These are phyloP conservation scores for Taphrina communis DNA, from an alignment of 1,139 yeast genomes.

Conservation along the genomic window DNA sequence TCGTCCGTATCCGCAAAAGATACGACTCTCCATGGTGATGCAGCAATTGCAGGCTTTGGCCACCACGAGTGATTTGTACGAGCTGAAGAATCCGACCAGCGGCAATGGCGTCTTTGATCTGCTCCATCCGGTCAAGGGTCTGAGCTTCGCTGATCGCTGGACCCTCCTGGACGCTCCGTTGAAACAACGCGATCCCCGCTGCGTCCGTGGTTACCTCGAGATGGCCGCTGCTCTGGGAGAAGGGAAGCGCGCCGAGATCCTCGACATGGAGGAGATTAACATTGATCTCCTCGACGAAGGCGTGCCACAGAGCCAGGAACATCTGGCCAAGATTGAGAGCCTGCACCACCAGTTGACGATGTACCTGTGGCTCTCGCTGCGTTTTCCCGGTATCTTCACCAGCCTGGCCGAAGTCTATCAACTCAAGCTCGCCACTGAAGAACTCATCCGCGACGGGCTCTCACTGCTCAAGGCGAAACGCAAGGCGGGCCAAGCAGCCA, in stretches of 20 bases:
- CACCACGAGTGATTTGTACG: slow-evolving; percentile 51
- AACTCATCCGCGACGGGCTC: slow-evolving; percentile 21
- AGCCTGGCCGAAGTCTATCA: slow-evolving; percentile 26
- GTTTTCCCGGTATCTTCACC: slow-evolving; percentile 29
- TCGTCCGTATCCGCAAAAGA: slow-evolving; percentile 60
- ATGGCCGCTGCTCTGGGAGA: slow-evolving; percentile 44
- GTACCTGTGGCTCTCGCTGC: slow-evolving; percentile 71
- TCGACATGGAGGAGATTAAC: slow-evolving; percentile 44
- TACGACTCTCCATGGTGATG: slow-evolving; percentile 58
- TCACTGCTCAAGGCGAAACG: slow-evolving; percentile 26
- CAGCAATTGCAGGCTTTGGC: slow-evolving; percentile 58
- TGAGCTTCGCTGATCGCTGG: slow-evolving; percentile 62
- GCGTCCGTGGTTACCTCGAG: slow-evolving; percentile 41
- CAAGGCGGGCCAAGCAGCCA: neutral
- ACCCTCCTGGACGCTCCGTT: slow-evolving; percentile 56
- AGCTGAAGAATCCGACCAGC: slow-evolving; percentile 57
- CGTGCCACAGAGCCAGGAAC: slow-evolving; percentile 47
- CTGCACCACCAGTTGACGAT: slow-evolving; percentile 71
- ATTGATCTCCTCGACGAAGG: slow-evolving; percentile 48
- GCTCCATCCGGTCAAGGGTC: slow-evolving; percentile 54
- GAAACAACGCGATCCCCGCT: slow-evolving; percentile 51
- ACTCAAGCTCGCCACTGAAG: slow-evolving; percentile 30
- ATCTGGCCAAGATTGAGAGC: slow-evolving; percentile 64
- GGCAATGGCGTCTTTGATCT: slow-evolving; percentile 57
- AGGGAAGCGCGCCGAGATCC: slow-evolving; percentile 45